Percentiles rank a stretch among this genome's conserved stretches.
phyloP scores from a whole-genome alignment of 2,329 filamentous ascomycete genomes.

The Spiromastix sp. region DNA sequence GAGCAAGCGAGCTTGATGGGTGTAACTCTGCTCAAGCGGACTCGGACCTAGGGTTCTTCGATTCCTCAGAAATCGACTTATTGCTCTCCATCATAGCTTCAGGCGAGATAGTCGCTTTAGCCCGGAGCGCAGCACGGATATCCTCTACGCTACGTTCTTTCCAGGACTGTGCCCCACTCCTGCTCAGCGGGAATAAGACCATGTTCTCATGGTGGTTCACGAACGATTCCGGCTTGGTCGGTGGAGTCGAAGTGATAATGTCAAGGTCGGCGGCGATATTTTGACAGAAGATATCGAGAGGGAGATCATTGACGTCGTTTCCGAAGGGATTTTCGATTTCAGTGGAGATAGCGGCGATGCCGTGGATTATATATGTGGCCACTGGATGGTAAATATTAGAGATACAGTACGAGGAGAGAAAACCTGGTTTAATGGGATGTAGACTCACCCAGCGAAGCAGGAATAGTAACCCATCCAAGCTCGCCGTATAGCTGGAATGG shows the following conservation, averaged over 20 bases:
- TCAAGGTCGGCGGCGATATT: conserved; percentile 66
- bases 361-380: conserved; percentile 73
- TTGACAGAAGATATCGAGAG: conserved; percentile 65
- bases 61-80: no score
- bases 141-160: conserved; percentile 37
- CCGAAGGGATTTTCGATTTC: conserved; percentile 84
- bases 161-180: conserved; percentile 40
- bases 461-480: conserved; percentile 66
- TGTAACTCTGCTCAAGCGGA: no score
- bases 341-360: conserved; percentile 62
- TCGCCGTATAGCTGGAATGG: conserved; percentile 64
- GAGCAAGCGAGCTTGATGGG: no score
- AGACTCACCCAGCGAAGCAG: conserved; percentile 50
- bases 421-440: neutral
- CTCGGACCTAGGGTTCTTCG: no score
- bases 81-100: conserved; percentile 4
- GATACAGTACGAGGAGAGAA: conserved; percentile 1
- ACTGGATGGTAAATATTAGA: conserved; percentile 21
- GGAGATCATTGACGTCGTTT: conserved; percentile 71
- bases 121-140: conserved; percentile 32
- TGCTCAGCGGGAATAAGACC: conserved; percentile 47
- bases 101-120: conserved; percentile 21
- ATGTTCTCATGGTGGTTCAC: conserved; percentile 39
- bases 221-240: conserved; percentile 44
- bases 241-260: conserved; percentile 52